phyloP scores from a whole-genome alignment of 2,329 filamentous ascomycete genomes.

The Hypoxylon sp. region DNA sequence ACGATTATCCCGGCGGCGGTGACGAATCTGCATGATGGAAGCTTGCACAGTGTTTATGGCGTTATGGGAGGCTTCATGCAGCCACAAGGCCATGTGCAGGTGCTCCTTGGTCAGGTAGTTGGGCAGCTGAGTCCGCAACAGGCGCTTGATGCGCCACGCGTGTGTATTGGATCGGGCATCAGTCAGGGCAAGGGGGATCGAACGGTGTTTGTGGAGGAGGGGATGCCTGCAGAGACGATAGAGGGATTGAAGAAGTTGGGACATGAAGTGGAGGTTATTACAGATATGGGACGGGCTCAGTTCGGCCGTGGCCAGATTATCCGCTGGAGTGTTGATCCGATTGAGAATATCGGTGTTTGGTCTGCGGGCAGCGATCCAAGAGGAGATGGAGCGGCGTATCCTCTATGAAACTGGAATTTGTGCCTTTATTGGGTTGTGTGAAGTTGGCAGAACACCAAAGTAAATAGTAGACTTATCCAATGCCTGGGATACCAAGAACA shows the following conservation, averaged over 20 bases:
- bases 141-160: constrained; percentile 89
- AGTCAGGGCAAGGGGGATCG: constrained; percentile 64
- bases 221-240: constrained; percentile 77
- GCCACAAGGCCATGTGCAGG: constrained; percentile 95
- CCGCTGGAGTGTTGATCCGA: constrained; percentile 77
- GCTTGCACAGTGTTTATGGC: constrained; percentile 87
- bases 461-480: background rate
- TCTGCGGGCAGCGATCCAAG: constrained; percentile 90
- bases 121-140: constrained; percentile 87
- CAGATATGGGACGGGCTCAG: constrained; percentile 73
- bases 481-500: background rate
- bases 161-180: constrained; percentile 86
- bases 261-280: constrained; percentile 79
- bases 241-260: constrained; percentile 78
- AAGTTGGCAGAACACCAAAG: background rate
- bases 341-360: constrained; percentile 81
- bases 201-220: constrained; percentile 85
- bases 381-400: constrained; percentile 82
- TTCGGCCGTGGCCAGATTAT: constrained; percentile 94
- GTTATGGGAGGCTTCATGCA: constrained; percentile 99
- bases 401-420: constrained; percentile 54
- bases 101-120: constrained; percentile 88
- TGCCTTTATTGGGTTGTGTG: background rate
- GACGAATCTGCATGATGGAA: constrained; percentile 81
- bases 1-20: constrained; percentile 96